These are phyloP conservation scores for Aotearoamyces nothofagi DNA, from an alignment of 2,329 filamentous ascomycete genomes.

Conservation along the genomic window DNA sequence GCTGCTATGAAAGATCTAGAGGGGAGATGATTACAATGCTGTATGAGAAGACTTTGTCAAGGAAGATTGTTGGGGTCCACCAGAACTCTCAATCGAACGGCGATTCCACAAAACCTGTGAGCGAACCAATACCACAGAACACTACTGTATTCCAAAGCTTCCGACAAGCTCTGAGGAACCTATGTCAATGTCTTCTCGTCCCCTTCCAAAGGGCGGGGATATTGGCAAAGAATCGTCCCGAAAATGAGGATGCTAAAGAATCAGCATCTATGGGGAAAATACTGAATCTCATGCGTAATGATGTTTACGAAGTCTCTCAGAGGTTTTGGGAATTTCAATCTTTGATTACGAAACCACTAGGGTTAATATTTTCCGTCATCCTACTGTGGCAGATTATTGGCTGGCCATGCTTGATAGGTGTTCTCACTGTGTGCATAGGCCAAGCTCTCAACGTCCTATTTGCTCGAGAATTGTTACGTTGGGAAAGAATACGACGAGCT, in stretches of 20 bases:
- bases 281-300: slow-evolving; percentile 69
- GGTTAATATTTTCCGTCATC: slow-evolving; percentile 56
- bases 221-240: slow-evolving; percentile 17
- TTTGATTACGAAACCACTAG: slow-evolving; percentile 63
- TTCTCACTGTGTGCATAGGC: slow-evolving; percentile 52
- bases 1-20: slow-evolving; percentile 69
- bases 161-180: too few species aligned
- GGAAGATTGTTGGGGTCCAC: slow-evolving; percentile 17
- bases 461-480: slow-evolving; percentile 48
- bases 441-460: slow-evolving; percentile 56
- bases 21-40: slow-evolving; percentile 80
- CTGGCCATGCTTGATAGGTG: slow-evolving; percentile 60
- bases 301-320: slow-evolving; percentile 71
- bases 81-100: slow-evolving; percentile 8
- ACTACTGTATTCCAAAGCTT: too few species aligned
- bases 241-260: too few species aligned
- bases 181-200: slow-evolving; percentile 12
- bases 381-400: slow-evolving; percentile 70
- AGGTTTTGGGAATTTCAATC: slow-evolving; percentile 76
- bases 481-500: slow-evolving; percentile 54
- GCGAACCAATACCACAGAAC: not conserved
- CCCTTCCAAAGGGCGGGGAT: slow-evolving; percentile 12
- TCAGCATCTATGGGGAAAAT: slow-evolving; percentile 82
- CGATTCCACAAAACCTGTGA: too few species aligned
- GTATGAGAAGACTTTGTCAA: slow-evolving; percentile 46